phyloP scores from a whole-genome alignment of 2,329 filamentous ascomycete genomes.

The Penicillium sp. region DNA sequence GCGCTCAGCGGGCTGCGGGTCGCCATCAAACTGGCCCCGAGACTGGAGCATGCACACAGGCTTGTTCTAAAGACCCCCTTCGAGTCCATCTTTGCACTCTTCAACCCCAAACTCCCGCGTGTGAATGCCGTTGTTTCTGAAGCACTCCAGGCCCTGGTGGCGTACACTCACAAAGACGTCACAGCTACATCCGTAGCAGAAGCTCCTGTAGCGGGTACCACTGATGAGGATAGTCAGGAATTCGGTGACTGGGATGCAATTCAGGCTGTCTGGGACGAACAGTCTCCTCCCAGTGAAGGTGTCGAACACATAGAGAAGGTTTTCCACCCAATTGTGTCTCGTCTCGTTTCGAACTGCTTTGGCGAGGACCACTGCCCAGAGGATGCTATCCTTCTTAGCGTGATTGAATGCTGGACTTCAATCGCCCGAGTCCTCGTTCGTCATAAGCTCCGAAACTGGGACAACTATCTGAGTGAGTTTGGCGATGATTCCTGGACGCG shows the following conservation, averaged over 20 bases:
- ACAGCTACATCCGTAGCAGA: constrained; percentile 21
- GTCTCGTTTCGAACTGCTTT: constrained; percentile 61
- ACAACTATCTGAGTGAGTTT: constrained; percentile 56
- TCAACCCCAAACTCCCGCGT: constrained; percentile 49
- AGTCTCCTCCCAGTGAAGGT: constrained; percentile 23
- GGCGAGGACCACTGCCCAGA: constrained; percentile 57
- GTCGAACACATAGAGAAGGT: constrained; percentile 41
- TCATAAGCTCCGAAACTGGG: constrained; percentile 53
- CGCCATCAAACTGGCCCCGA: constrained; percentile 46
- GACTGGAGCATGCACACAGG: constrained; percentile 41
- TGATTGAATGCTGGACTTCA: constrained; percentile 57
- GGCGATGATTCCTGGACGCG: constrained; percentile 51
- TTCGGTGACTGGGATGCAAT: constrained; percentile 60
- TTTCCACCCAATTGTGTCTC: constrained; percentile 51
- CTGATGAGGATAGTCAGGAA: constrained; percentile 63
- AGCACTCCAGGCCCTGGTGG: constrained; percentile 49
- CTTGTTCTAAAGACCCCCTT: constrained; percentile 48
- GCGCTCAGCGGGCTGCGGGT: constrained; percentile 52
- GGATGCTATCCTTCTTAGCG: constrained; percentile 52
- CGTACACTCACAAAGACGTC: constrained; percentile 40
- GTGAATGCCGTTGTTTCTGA: constrained; percentile 50
- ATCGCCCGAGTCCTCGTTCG: constrained; percentile 50
- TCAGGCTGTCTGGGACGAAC: constrained; percentile 45
- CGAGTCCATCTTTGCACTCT: constrained; percentile 51
- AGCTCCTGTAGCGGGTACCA: constrained; percentile 23